Base-by-base conservation (phyloP, 345 rosid species). In the Trapa bicornis region DNA sequence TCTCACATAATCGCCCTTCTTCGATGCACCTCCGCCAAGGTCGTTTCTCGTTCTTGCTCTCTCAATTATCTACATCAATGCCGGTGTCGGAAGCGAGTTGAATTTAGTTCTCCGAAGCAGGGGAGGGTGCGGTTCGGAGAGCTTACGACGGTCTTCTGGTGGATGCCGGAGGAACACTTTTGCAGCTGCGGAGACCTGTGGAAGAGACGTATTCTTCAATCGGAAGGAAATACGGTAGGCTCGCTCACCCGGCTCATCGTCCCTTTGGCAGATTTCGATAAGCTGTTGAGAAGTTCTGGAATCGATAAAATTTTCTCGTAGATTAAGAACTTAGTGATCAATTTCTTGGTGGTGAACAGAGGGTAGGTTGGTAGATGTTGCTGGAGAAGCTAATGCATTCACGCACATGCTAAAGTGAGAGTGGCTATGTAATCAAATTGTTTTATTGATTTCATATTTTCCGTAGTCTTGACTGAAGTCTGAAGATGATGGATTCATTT, bases 91-190 rank as follows among this genome's bases (percentile, higher is more conserved):
- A 22, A 2, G 35, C 42, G 47, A 36, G 47, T 11, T 33, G 13
- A 6, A 3, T 16, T 4, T 65, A 39, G 41, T 65, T 54, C 39
- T 7, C 12, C 13, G 14, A 9, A 64, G 73, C 70, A 64, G 85
- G 72, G 48, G 69, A 65, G 54, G 79, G 69, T 64, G 75, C 72
- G 47, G 72, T 74, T 3, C 73, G 69, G 76, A 85, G 73, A 76
- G 87, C 89, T 9, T 87, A 86, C 74, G 96, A 86, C 76, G 96
- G 83, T 35, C 73, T 92, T 69, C 71, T 92, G 75, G 74, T 92
- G 81, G 96, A 92, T 70, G 96, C 96, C 17, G 96, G 96, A 47
- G 96, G 96, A 41, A 92, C 98, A 39, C 96, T 92, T 70, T 71
- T 92, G 81, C 98, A 87, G 63, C 70, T 92, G 74, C 47, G 87